Evolutionary conservation across 306 rosid species (phyloP), one percentile per base, ranked within the genome.

Genomic region (Gleditsia sinensis): DNA sequence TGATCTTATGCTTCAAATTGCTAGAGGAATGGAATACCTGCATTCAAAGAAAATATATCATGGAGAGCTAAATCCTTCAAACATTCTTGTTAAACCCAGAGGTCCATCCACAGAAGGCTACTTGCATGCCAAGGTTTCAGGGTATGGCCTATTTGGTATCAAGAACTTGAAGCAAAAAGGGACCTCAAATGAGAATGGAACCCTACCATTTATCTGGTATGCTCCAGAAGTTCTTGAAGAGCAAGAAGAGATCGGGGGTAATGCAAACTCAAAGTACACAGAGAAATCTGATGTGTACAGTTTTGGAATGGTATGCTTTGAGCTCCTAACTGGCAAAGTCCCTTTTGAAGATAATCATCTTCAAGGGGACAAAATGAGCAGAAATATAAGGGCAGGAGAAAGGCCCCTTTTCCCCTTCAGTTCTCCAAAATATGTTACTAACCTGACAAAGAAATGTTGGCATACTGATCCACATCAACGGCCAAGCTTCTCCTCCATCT

Each of bases 331-430:
- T 0, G 96, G 99, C 16, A 90, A 94, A 86, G 99, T 92, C 40
- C 99, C 99, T 55, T 94, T 94, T 54, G 99, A 94, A 84, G 99
- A 94, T 43, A 75, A 93, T 71, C 99, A 91, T 83, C 95, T 94
- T 67, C 96, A 92, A 83, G 97, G 97, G 63, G 97, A 94, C 74
- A 94, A 88, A 78, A 94, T 92, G 99, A 94, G 96, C 66, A 76
- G 93, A 75, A 94, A 94, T 81, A 94, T 92, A 57, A 83, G 96
- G 77, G 93, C 97, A 40, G 97, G 97, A 9, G 96, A 92, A 82
- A 86, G 99, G 71, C 99, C 97, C 12, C 84, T 92, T 72, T 92
- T 94, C 66, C 89, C 99, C 2, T 85, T 76, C 62, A 74, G 85
- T 63, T 64, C 90, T 11, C 92, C 94, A 27, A 94, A 92, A 81